Conservation (phyloP, 2,329 filamentous ascomycete genomes). For the Akanthomyces muscarius region DNA sequence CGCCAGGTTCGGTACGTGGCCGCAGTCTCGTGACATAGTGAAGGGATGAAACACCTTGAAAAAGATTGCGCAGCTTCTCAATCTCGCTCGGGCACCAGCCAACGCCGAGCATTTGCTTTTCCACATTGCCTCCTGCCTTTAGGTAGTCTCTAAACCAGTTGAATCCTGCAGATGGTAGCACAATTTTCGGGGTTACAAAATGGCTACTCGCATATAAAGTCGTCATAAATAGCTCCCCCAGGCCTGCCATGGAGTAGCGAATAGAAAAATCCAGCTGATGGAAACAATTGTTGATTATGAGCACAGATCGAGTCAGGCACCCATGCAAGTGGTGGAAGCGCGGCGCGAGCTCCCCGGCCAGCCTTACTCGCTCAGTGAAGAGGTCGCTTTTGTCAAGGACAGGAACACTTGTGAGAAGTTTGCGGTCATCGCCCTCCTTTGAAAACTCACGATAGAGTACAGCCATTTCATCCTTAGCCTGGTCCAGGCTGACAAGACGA, state of each 20-base stretch:
- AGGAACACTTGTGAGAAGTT: neutral
- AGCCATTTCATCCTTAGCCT: constrained; percentile 19
- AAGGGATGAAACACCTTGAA: constrained; percentile 24
- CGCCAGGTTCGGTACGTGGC: constrained; percentile 7
- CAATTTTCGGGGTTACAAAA: constrained; percentile 14
- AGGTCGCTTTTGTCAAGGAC: constrained; percentile 9
- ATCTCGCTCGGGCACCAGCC: constrained; percentile 34
- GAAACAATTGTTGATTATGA: constrained; percentile 20
- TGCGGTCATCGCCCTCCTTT: constrained; percentile 9
- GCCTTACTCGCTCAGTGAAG: constrained; percentile 17
- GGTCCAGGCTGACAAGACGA: constrained; percentile 16
- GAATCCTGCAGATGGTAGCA: constrained; percentile 19
- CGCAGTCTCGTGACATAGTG: constrained; percentile 24
- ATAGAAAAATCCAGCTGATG: constrained; percentile 24
- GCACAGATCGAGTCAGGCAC: constrained; percentile 21
- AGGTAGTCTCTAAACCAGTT: constrained; percentile 23
- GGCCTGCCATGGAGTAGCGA: constrained; percentile 26
- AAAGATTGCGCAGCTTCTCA: constrained; percentile 25
- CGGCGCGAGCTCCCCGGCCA: constrained; percentile 16
- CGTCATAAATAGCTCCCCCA: constrained; percentile 26
- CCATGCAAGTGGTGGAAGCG: constrained; percentile 21
- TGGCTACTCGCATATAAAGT: constrained; percentile 9
- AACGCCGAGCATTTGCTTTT: constrained; percentile 25
- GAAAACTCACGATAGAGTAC: constrained; percentile 18
- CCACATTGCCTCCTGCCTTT: constrained; percentile 19